phyloP scores from a whole-genome alignment of 2,329 filamentous ascomycete species.

The Xylaria hypoxylon region DNA sequence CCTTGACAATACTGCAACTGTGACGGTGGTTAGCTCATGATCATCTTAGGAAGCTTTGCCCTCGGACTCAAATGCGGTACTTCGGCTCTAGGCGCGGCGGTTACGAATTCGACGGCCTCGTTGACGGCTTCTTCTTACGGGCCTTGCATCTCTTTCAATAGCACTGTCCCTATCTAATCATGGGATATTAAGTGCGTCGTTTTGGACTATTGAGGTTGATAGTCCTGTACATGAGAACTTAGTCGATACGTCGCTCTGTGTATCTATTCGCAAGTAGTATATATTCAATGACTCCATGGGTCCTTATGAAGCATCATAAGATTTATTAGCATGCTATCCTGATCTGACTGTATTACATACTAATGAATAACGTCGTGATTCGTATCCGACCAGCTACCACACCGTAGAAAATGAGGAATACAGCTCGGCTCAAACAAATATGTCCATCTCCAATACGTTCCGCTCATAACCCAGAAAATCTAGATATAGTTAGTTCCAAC shows the following conservation, averaged over 20 bases:
- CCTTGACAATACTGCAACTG: not conserved
- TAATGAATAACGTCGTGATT: not conserved
- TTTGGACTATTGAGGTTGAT: not conserved
- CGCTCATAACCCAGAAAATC: not conserved
- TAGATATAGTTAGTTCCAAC: not conserved
- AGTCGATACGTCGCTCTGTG: not conserved
- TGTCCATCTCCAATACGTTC: not conserved
- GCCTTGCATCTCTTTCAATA: conserved; percentile 48
- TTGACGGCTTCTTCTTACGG: conserved; percentile 49
- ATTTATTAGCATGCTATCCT: not conserved
- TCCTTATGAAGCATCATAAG: not conserved
- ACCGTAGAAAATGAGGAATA: too few relatives aligned
- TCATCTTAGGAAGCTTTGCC: conserved; percentile 48
- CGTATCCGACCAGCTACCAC: not conserved
- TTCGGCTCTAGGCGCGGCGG: conserved; percentile 54
- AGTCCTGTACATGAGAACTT: not conserved
- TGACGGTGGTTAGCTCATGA: not conserved
- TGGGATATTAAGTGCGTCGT: too few relatives aligned
- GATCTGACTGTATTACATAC: not conserved
- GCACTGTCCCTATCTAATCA: conserved; percentile 44
- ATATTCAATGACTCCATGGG: not conserved
- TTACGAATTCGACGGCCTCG: conserved; percentile 51
- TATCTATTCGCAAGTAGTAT: not conserved
- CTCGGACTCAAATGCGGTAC: conserved; percentile 64
- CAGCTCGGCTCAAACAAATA: not conserved